Percentiles rank a stretch among this genome's conserved stretches.
These are phyloP conservation scores for Sugiyamaella boreocaroliniensis DNA, from an alignment of 805 yeast species.

Conservation along the genomic window DNA sequence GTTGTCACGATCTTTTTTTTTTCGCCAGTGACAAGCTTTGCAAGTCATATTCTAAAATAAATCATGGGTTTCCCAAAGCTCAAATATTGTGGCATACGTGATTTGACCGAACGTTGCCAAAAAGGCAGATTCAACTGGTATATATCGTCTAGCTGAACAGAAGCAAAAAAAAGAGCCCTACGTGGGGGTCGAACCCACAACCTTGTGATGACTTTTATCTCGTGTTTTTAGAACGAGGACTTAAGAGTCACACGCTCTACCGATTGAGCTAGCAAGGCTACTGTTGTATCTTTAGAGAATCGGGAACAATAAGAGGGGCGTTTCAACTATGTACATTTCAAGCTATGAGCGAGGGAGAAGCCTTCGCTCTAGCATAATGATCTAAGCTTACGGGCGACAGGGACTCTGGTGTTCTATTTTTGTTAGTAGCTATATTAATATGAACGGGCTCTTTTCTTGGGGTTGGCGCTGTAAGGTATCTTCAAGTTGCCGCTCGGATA, in stretches of 20 bases:
- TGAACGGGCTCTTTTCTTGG: no score
- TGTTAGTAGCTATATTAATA: no score
- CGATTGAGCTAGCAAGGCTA: constrained; percentile 28
- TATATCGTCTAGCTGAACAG: background rate
- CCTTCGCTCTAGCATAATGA: no score
- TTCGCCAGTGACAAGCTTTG: background rate
- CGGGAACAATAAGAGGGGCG: background rate
- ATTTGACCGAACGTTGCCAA: background rate
- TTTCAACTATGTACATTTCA: no score
- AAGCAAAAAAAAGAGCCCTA: constrained; percentile 20
- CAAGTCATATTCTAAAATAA: no score
- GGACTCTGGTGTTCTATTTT: no score
- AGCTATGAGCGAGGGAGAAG: no score
- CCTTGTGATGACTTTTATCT: constrained; percentile 25
- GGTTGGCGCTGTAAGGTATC: no score
- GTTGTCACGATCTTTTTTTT: constrained; percentile 50
- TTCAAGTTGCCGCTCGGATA: no score
- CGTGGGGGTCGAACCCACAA: constrained; percentile 31
- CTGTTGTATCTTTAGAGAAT: background rate
- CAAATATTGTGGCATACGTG: no score
- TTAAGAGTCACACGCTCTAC: constrained; percentile 29
- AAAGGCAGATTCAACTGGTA: background rate
- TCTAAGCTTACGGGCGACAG: no score
- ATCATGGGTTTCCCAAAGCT: no score
- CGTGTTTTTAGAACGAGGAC: constrained; percentile 3